Base-by-base conservation (phyloP, 805 yeast species). In the Cyberlindnera maritima region DNA sequence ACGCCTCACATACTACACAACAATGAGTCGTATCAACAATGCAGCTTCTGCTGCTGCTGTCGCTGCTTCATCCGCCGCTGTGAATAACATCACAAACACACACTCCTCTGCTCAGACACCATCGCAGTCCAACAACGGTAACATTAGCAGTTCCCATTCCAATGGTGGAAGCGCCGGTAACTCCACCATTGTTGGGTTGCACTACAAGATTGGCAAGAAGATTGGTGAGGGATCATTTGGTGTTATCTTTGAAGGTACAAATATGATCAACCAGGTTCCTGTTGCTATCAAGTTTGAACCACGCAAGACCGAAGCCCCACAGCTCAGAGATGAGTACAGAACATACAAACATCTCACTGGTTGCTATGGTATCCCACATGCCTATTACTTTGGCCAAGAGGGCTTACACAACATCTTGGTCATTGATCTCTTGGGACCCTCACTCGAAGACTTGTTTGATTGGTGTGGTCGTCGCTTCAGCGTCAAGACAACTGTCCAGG, bases 151-250 rank as follows among this genome's bases (percentile, higher is more conserved):
- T 18, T 36, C 50, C 11, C 44, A 37, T 37, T 39, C 41, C 48
- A 41, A 43, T 33, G 49, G 41, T 29, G 29, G 33, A n/a, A 29
- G 44, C 21, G 43, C 58, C 9, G 34, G 31, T 25, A 57, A 52
- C 45, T 52, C 58, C 17, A 57, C 71, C 45, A 70, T 72, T 15
- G 75, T 74, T 26, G 78, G 78, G 13, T 61, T 73, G 36, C 95
- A 87, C 64, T 87, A 83, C 66, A 84, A 83, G 55, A 79, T 85
- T 47, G 94, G 92, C 10, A 85, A 85, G 60, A 87, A 87, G 65
- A 87, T 87, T 45, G 95, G 95, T 32, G 94, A 87, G 62, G 95
- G 95, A 2, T 85, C 94, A 0, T 87, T 87, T 70, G 95, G 95
- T 31, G 85, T 86, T 9, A 83, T 87, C 44, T 87, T 86, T 64